phyloP scores from a whole-genome alignment of 768 basidiomycete genomes.

The Mycena haematopus region DNA sequence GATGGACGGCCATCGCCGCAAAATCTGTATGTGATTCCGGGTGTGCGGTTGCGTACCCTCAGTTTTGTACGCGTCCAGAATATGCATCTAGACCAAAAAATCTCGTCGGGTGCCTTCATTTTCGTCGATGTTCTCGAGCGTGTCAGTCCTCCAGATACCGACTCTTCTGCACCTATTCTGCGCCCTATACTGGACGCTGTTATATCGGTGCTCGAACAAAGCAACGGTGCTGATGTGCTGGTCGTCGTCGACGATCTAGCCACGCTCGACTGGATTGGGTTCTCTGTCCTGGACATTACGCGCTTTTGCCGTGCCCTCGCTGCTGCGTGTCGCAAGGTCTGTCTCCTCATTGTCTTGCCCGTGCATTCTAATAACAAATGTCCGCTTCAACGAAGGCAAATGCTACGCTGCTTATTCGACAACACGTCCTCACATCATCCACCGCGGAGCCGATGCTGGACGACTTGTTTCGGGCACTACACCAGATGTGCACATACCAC shows the following conservation, averaged over 20 bases:
- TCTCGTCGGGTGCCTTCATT: constrained; percentile 47
- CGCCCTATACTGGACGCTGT: constrained; percentile 46
- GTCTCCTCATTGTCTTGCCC: neutral
- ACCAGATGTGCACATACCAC: constrained; percentile 72
- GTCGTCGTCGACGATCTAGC: constrained; percentile 77
- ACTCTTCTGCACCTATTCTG: constrained; percentile 35
- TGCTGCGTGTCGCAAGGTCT: constrained; percentile 61
- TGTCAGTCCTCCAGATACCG: constrained; percentile 36
- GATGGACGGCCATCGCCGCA: constrained; percentile 68
- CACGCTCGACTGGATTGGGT: constrained; percentile 75
- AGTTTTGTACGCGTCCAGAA: constrained; percentile 39
- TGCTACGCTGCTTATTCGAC: constrained; percentile 65
- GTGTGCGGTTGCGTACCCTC: neutral
- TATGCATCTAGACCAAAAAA: constrained; percentile 44
- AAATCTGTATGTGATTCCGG: constrained; percentile 59
- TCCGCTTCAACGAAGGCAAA: constrained; percentile 45
- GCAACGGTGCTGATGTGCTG: constrained; percentile 36
- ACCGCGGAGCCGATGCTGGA: constrained; percentile 53
- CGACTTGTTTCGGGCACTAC: constrained; percentile 60
- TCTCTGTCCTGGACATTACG: constrained; percentile 53
- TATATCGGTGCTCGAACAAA: constrained; percentile 33
- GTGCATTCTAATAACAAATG: neutral
- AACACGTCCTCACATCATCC: constrained; percentile 60
- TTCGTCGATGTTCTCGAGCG: constrained; percentile 61
- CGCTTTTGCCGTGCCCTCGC: constrained; percentile 67